Evolutionary conservation across 306 rosid genomes (phyloP), one percentile per base, ranked within the genome.

Genomic region (Castanopsis chinensis): DNA sequence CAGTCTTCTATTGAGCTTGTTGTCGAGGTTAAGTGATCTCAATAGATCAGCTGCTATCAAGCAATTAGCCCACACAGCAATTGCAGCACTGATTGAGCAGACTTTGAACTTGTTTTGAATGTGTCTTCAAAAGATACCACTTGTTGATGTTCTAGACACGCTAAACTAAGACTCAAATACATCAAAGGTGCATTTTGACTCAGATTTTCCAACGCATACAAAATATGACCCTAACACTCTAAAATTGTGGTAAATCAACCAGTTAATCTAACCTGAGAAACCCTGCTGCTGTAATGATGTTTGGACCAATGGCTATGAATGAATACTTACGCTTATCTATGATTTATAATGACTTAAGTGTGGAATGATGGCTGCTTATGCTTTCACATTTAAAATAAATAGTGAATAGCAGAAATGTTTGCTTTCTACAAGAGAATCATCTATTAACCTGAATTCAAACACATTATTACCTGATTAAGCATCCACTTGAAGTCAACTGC

Each of bases 401-500:
- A 11, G 12, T 7, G 49, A 9, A 5, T 15, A 63, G 69, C 69
- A 55, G 7, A 60, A 6, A 23, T 33, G 10, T n/a, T 33, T 57
- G 58, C 43, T 33, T 18, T 53, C 71, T 32, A 49, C 21, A 77
- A 73, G 49, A 69, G 21, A 15, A 20, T 11, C 1, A 18, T 7
- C 10, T 28, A 72, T 55, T n/a, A n/a, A 12, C 81, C 41, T 18
- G 4, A 17, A 71, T 51, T 12, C 57, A 76, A 49, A 67, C 23
- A 67, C 65, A 76, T 67, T 12, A 18, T 9, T 80, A 95, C 99
- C 97, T 95, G 99, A 86, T 95, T 95, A 81, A 95, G 92, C 99
- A 95, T 95, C 99, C 99, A 95, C 94, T 95, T 95, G 80, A 95
- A 90, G 85, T 96, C 99, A 82, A 87, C 87, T 59, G 99, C 98